Evolutionary conservation across 2,329 filamentous ascomycete species (phyloP).

Genomic region (Apiospora saccharicola): DNA sequence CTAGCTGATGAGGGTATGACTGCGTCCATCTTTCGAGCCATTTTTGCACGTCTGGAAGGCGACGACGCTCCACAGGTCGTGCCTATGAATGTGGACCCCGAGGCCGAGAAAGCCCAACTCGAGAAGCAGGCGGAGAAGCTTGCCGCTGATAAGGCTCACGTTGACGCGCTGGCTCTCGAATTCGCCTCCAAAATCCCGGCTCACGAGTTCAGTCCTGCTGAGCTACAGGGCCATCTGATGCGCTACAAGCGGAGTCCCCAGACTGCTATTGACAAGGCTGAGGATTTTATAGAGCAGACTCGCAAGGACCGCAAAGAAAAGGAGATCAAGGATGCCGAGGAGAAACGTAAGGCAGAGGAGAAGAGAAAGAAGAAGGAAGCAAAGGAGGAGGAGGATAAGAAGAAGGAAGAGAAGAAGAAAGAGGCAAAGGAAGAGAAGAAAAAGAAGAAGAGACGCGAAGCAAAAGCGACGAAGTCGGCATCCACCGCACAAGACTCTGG

Average conservation of each 20-base stretch:
- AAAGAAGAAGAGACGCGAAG: background rate
- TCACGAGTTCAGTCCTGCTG: constrained; percentile 65
- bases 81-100: constrained; percentile 36
- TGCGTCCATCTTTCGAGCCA: constrained; percentile 63
- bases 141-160: constrained; percentile 46
- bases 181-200: constrained; percentile 61
- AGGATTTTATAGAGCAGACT: constrained; percentile 58
- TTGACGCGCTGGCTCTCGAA: constrained; percentile 54
- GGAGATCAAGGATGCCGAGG: constrained; percentile 43
- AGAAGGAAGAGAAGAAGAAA: constrained; percentile 51
- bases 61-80: constrained; percentile 47
- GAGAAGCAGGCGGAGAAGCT: constrained; percentile 43
- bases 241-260: constrained; percentile 61
- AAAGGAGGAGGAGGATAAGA: constrained; percentile 54
- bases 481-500: background rate
- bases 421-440: constrained; percentile 38
- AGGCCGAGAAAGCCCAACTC: constrained; percentile 38
- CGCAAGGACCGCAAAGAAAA: constrained; percentile 50
- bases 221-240: constrained; percentile 66
- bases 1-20: constrained; percentile 61
- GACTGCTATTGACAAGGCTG: constrained; percentile 54
- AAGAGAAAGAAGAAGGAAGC: constrained; percentile 38
- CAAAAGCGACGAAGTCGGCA: background rate
- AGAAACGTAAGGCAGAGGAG: constrained; percentile 40
- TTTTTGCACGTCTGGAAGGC: constrained; percentile 61